These are phyloP conservation scores for Elaeagnus macrophylla DNA, from an alignment of 306 rosid species.

Conservation along the genomic window DNA sequence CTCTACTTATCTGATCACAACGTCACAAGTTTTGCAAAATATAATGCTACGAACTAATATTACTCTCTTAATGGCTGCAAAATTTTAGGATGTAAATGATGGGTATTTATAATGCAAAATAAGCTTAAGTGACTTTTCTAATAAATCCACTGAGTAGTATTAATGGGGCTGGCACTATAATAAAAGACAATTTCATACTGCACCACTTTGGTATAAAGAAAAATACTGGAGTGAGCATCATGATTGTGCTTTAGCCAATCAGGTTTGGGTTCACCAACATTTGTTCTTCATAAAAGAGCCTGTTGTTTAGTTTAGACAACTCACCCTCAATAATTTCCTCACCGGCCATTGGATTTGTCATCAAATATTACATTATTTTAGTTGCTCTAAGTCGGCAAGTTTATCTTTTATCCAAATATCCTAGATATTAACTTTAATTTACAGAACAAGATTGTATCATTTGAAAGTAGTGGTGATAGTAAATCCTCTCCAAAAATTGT, in stretches of 20 bases:
- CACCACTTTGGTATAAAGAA: conserved; percentile 20
- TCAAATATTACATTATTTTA: too few species aligned
- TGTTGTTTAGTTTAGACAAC: background rate
- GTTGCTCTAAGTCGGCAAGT: too few species aligned
- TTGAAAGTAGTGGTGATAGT: too few species aligned
- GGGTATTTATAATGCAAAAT: conserved; percentile 26
- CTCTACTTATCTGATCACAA: background rate
- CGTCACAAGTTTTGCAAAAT: background rate
- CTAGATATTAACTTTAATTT: too few species aligned
- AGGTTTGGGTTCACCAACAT: conserved; percentile 14
- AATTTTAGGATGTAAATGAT: background rate
- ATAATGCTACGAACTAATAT: background rate
- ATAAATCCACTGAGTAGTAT: conserved; percentile 24
- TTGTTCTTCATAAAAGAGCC: conserved; percentile 11
- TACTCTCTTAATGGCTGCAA: conserved; percentile 8
- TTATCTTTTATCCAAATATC: too few species aligned
- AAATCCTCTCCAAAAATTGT: too few species aligned
- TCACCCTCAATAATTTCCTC: too few species aligned
- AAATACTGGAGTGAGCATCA: conserved; percentile 2
- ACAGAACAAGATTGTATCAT: too few species aligned
- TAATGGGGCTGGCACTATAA: conserved; percentile 52
- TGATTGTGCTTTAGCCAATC: conserved; percentile 10
- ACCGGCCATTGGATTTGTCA: too few species aligned
- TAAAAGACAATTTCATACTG: conserved; percentile 14
- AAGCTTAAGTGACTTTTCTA: conserved; percentile 23